Evolutionary conservation across 352 stramenopile species (phyloP), one percentile per base, ranked within the genome.

Genomic region (Phytophthora meadii): DNA sequence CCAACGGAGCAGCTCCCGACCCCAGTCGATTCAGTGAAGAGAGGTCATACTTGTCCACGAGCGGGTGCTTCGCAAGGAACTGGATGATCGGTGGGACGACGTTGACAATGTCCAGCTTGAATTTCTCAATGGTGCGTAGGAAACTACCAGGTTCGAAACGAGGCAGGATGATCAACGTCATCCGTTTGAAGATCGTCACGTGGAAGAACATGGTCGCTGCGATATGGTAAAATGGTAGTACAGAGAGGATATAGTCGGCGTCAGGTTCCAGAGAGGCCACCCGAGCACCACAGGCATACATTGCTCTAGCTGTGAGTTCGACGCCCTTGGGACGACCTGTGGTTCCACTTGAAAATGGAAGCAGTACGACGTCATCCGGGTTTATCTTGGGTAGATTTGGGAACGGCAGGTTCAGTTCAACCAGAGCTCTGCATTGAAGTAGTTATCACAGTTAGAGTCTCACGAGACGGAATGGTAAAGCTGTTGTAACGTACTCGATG

Each of bases 191-290:
- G 34, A 93, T 77, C 25, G 76, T 77, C 61, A 93, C 84, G 45
- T 98, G 76, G 45, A 96, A 73, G 24, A 95, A 84, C 41, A 88
- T 84, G 3, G 83, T 77, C 32, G 88, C 92, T 69, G 98, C 98
- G 53, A 98, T 98, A 67, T 99, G 95, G 81, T 97, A 98, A 59
- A 98, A 97, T 19, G 96, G 95, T n/a, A 99, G 74, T 25, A 93
- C 55, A 1, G 61, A 71, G 24, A 97, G 59, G 25, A 71, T 59
- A 50, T 63, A 65, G 10, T 69, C 53, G 0, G 66, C 30, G 36
- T 68, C 52, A 17, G 53, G 53, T 12, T 89, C 72, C 37, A 84
- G 77, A 51, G 83, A 81, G 7, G 58, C 37, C 56, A 63, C 27
- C 12, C 67, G 57, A 90, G 89, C 36, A 84, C 42, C 28, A 94